Percentiles rank a stretch among this genome's conserved stretches.
These are phyloP conservation scores for Colletotrichum cereale DNA, from an alignment of 2,329 filamentous ascomycete species.

Conservation along the genomic window DNA sequence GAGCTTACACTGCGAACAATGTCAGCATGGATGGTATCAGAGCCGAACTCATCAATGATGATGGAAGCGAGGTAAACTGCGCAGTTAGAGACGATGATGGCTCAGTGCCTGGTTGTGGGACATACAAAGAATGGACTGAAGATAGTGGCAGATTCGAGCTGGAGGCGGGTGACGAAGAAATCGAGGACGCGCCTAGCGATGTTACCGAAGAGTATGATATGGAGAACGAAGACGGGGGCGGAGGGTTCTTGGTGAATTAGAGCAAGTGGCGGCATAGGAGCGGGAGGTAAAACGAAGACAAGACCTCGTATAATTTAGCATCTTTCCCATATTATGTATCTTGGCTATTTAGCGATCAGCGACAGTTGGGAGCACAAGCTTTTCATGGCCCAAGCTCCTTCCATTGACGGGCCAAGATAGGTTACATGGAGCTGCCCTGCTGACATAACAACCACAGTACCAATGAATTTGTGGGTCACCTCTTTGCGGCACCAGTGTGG, in stretches of 20 bases:
- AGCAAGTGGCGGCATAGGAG: background rate
- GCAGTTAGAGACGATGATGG: background rate
- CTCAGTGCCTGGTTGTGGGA: background rate
- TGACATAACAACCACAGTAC: background rate
- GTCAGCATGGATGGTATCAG: too few relatives aligned
- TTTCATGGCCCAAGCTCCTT: constrained; percentile 5
- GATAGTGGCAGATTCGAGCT: constrained; percentile 8
- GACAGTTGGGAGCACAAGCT: background rate
- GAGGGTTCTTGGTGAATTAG: constrained; percentile 59
- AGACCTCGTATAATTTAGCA: too few relatives aligned
- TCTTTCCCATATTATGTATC: too few relatives aligned
- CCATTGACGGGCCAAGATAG: background rate
- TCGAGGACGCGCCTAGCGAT: constrained; percentile 54
- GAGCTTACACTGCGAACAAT: background rate
- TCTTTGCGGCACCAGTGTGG: background rate
- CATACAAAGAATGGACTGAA: constrained; percentile 10
- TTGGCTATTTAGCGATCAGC: background rate
- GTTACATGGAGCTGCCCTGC: background rate
- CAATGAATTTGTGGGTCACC: background rate
- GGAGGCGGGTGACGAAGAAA: constrained; percentile 49
- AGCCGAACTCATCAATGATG: constrained; percentile 3
- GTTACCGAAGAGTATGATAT: constrained; percentile 59
- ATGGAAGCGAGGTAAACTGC: background rate
- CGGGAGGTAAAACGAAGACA: background rate
- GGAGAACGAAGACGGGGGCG: constrained; percentile 58